Percentiles rank a stretch among this genome's conserved stretches.
phyloP scores from a whole-genome alignment of 257 asterid species.

The Solanum pennellii region DNA sequence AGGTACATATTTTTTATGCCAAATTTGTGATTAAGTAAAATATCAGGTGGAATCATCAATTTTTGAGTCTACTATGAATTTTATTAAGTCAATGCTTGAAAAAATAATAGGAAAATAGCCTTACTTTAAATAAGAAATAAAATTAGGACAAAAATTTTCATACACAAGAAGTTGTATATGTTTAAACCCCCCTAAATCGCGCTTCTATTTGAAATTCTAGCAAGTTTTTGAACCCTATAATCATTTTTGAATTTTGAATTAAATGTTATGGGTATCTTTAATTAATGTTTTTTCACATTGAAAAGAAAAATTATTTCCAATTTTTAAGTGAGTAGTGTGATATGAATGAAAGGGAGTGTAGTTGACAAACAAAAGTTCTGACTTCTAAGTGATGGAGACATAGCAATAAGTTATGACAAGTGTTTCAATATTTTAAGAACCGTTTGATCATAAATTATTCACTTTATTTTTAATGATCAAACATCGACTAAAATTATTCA shows the following conservation, averaged over 20 bases:
- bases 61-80: background rate
- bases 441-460: background rate
- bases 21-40: background rate
- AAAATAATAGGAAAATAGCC: background rate
- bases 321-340: background rate
- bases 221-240: background rate
- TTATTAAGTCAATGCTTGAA: background rate
- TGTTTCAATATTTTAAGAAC: background rate
- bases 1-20: background rate
- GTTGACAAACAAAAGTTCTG: background rate
- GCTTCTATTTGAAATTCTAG: background rate
- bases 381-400: background rate
- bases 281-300: background rate
- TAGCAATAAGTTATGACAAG: background rate
- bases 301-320: background rate
- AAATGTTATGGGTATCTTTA: too few relatives aligned
- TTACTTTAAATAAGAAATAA: background rate
- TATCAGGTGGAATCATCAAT: background rate
- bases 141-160: background rate
- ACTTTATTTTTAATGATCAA: too few relatives aligned
- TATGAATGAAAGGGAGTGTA: background rate
- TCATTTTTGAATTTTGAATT: background rate
- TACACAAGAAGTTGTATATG: background rate
- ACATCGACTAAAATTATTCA: too few relatives aligned
- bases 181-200: background rate